Conservation (phyloP, 257 asterid species). For the Haberlea rhodopensis region DNA sequence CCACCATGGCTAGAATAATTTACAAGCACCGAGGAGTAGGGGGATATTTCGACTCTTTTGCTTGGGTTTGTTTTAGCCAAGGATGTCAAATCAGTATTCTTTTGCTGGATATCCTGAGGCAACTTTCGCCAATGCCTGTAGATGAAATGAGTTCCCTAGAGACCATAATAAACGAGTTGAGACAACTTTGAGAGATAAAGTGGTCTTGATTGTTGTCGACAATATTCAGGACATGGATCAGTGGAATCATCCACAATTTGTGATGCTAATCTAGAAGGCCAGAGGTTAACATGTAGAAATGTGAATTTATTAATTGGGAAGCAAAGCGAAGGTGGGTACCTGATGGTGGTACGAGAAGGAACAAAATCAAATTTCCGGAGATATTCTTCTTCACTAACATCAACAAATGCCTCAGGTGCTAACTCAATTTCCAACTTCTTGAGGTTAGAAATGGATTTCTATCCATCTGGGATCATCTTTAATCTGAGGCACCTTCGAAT, state of each 20-base stretch:
- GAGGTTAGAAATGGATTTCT: not conserved
- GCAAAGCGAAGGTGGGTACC: not conserved
- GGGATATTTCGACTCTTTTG: not conserved
- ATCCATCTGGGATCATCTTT: constrained; percentile 21
- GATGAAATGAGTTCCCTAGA: too few species aligned
- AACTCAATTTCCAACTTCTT: not conserved
- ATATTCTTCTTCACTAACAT: not conserved
- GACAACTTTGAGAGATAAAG: not conserved
- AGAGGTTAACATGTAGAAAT: too few species aligned
- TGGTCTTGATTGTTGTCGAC: not conserved
- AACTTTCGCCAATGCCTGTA: not conserved
- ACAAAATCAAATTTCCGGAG: not conserved
- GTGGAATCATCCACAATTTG: too few species aligned
- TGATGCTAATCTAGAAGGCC: too few species aligned
- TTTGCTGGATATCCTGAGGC: constrained; percentile 2
- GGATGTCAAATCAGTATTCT: not conserved
- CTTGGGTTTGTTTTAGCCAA: constrained; percentile 22
- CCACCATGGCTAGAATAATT: constrained; percentile 16
- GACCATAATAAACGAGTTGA: too few species aligned
- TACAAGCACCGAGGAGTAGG: not conserved
- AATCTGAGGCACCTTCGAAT: not conserved
- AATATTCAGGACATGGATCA: too few species aligned
- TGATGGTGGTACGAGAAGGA: not conserved
- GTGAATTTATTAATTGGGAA: too few species aligned
- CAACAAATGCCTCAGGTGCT: too few species aligned